These are phyloP conservation scores for Colletotrichum shisoi DNA, from an alignment of 2,329 filamentous ascomycete species.

Conservation along the genomic window DNA sequence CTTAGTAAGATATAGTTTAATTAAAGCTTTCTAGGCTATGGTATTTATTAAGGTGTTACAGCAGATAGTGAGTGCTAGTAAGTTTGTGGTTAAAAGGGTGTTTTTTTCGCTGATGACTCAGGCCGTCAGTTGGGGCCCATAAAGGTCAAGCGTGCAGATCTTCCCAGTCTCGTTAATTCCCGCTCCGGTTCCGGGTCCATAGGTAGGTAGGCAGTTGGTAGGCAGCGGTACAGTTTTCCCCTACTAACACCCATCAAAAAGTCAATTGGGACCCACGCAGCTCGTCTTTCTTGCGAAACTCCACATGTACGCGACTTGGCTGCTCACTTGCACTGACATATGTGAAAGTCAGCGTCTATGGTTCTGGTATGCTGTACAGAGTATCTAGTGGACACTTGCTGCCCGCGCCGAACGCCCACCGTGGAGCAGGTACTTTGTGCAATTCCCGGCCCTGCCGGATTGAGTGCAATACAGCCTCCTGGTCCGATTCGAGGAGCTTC, in stretches of 20 bases:
- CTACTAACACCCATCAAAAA: conserved; percentile 9
- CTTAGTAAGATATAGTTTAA: too few relatives aligned
- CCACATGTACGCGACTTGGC: conserved; percentile 18
- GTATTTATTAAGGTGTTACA: too few relatives aligned
- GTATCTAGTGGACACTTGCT: background rate
- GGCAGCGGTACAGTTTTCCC: conserved; percentile 1
- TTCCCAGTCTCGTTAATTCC: background rate
- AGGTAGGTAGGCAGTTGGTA: background rate
- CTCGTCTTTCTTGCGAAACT: conserved; percentile 15
- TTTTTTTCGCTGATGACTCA: too few relatives aligned
- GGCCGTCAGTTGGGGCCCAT: too few relatives aligned
- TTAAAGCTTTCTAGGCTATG: too few relatives aligned
- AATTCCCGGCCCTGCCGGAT: conserved; percentile 23
- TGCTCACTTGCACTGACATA: conserved; percentile 26
- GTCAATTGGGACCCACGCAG: conserved; percentile 25
- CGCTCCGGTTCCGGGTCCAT: background rate
- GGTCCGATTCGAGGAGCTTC: conserved; percentile 22
- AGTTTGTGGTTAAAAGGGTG: too few relatives aligned
- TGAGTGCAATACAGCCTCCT: conserved; percentile 28
- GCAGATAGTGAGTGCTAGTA: too few relatives aligned
- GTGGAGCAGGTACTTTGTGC: background rate
- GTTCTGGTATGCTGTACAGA: conserved; percentile 3
- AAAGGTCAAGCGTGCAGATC: too few relatives aligned
- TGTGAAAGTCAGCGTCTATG: conserved; percentile 12
- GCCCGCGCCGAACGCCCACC: background rate